Percentiles rank a stretch among this genome's conserved stretches.
Evolutionary conservation across 768 basidiomycete genomes (phyloP).

Genomic region (Lactarius quietus): DNA sequence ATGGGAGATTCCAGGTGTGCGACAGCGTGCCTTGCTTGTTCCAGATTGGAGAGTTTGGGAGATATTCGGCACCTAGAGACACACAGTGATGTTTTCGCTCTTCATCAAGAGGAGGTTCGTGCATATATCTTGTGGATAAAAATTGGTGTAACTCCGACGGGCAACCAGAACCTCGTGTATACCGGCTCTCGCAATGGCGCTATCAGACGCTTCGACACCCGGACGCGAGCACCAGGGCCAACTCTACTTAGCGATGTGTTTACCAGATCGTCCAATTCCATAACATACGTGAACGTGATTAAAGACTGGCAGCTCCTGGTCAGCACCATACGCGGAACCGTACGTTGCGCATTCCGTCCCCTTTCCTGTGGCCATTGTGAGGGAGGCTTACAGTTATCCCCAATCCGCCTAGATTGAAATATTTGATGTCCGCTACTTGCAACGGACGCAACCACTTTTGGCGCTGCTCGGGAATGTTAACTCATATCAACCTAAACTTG

Average conservation of each 20-base stretch:
- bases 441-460: constrained; percentile 42
- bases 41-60: constrained; percentile 43
- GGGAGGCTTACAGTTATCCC: constrained; percentile 8
- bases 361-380: neutral
- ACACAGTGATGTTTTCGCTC: constrained; percentile 59
- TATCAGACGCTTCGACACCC: constrained; percentile 54
- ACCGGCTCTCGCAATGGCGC: constrained; percentile 49
- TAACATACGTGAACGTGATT: constrained; percentile 51
- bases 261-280: constrained; percentile 39
- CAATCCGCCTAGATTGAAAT: constrained; percentile 47
- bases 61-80: constrained; percentile 45
- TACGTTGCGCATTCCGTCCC: constrained; percentile 33
- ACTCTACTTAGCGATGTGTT: constrained; percentile 42
- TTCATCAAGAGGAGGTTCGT: constrained; percentile 51
- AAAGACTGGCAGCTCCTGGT: constrained; percentile 52
- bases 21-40: constrained; percentile 48
- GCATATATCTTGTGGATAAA: neutral
- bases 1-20: constrained; percentile 43
- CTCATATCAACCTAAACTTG: constrained; percentile 47
- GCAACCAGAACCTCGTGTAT: constrained; percentile 24
- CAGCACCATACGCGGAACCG: constrained; percentile 58
- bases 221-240: constrained; percentile 30
- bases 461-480: constrained; percentile 58
- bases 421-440: constrained; percentile 59
- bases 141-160: neutral